Base-by-base conservation (phyloP, 345 rosid species). In the Populus pruinosa region DNA sequence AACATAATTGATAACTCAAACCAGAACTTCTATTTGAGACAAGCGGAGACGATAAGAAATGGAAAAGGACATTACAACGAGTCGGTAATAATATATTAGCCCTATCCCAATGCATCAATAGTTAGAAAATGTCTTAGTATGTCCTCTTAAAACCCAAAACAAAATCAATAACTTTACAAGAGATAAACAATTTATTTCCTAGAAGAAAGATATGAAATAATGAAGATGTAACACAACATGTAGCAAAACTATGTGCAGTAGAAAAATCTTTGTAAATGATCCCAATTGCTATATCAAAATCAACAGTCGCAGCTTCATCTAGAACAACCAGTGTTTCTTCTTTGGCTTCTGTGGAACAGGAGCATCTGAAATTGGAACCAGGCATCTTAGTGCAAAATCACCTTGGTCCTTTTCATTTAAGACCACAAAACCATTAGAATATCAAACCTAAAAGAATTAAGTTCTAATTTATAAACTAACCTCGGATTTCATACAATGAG, bases 271-370 rank as follows among this genome's bases (percentile, higher is more conserved):
- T 4, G 14, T 47, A 47, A 47, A 47, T 3, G 27, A 21, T 59
- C 27, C 64, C 64, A 18, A n/a, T 59, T 59, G n/a, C 23, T 6
- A 59, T 59, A 59, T 27, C 27, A n/a, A 61, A 61, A 47, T 63
- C 65, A 67, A 64, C 76, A 44, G 44, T 75, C 75, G 71, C 75
- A 69, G 74, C 70, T 70, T 64, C 74, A 55, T 74, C 87, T 90
- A 93, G 83, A 91, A 95, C 88, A 95, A 82, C 98, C 99, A 93
- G 79, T 95, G 98, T 83, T 93, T 91, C 89, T 88, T 95, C 91
- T 85, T 93, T 39, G 94, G 96, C 85, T 86, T 93, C 76, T 69
- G 87, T 74, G 75, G 94, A 70, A 80, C 67, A 38, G 96, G 92
- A 71, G 88, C 97, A 83, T 78, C 99, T 93, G 88, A 81, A 81